These are phyloP conservation scores for Pseudogymnoascus sp. DNA, from an alignment of 2,329 filamentous ascomycete species.

Conservation along the genomic window DNA sequence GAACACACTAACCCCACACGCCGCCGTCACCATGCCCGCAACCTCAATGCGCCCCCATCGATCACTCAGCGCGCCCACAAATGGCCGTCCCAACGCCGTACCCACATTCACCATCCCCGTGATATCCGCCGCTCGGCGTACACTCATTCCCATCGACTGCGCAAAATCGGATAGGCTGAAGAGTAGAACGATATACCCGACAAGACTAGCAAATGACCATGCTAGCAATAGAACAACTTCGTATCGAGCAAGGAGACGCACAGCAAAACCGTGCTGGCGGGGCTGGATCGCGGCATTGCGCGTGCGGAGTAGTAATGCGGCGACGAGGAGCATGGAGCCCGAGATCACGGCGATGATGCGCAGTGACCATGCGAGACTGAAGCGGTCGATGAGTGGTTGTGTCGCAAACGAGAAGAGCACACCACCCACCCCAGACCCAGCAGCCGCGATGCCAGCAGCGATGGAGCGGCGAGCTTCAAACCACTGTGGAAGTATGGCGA, in stretches of 20 bases:
- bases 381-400: constrained; percentile 41
- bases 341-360: constrained; percentile 30
- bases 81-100: constrained; percentile 38
- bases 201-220: constrained; percentile 38
- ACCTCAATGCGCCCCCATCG: constrained; percentile 35
- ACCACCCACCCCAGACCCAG: constrained; percentile 47
- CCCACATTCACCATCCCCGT: constrained; percentile 40
- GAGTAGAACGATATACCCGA: constrained; percentile 41
- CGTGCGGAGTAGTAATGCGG: constrained; percentile 12
- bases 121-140: constrained; percentile 32
- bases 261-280: constrained; percentile 12
- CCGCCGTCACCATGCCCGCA: constrained; percentile 33
- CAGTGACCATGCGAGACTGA: constrained; percentile 47
- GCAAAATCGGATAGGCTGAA: constrained; percentile 41
- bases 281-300: constrained; percentile 18
- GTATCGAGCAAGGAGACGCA: constrained; percentile 28
- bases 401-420: constrained; percentile 42
- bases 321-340: constrained; percentile 15
- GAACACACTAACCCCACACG: constrained; percentile 33
- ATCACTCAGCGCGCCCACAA: constrained; percentile 39
- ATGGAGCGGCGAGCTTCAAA: constrained; percentile 45
- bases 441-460: constrained; percentile 46
- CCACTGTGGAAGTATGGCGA: constrained; percentile 50
- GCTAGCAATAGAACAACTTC: constrained; percentile 31
- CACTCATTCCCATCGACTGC: constrained; percentile 33